Evolutionary conservation across 2,329 filamentous ascomycete genomes (phyloP).

Genomic region (Paraphaeosphaeria minitans): DNA sequence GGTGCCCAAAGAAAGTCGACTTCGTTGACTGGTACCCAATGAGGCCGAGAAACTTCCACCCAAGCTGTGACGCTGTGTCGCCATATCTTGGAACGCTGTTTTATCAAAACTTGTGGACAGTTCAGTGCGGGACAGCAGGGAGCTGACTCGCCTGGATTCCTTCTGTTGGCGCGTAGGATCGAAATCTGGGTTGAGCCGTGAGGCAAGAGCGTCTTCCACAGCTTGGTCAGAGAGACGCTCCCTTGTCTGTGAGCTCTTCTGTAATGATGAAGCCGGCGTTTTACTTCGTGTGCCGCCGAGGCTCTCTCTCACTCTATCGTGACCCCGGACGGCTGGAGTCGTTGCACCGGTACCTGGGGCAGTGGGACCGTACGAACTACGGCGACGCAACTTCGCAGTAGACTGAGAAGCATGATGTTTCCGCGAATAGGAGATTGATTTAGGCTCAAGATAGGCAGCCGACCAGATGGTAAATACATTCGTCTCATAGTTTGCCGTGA

Average conservation of each 20-base stretch:
- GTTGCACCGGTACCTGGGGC: slow-evolving; percentile 73
- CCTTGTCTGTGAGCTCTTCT: slow-evolving; percentile 38
- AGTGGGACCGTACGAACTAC: slow-evolving; percentile 62
- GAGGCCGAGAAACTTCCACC: slow-evolving; percentile 50
- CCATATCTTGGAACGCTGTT: slow-evolving; percentile 76
- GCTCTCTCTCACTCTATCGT: slow-evolving; percentile 74
- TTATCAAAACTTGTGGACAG: slow-evolving; percentile 84
- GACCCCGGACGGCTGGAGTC: slow-evolving; percentile 69
- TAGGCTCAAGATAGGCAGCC: slow-evolving; percentile 74
- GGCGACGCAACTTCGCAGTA: slow-evolving; percentile 60
- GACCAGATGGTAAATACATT: slow-evolving; percentile 86
- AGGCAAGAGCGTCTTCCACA: slow-evolving; percentile 55
- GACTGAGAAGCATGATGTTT: slow-evolving; percentile 47
- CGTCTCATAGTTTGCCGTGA: slow-evolving; percentile 79
- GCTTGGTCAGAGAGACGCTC: slow-evolving; percentile 44
- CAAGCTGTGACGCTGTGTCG: slow-evolving; percentile 52
- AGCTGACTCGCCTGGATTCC: slow-evolving; percentile 83
- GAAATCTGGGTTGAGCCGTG: slow-evolving; percentile 56
- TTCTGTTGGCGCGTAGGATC: slow-evolving; percentile 59
- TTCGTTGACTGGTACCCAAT: slow-evolving; percentile 60
- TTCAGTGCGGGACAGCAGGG: slow-evolving; percentile 84
- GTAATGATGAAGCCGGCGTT: slow-evolving; percentile 48
- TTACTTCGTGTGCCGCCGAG: slow-evolving; percentile 63
- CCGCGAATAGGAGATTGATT: slow-evolving; percentile 55
- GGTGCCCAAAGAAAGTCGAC: slow-evolving; percentile 76